phyloP scores from a whole-genome alignment of 2,329 filamentous ascomycete genomes.

The Ophiosphaerella korrae region DNA sequence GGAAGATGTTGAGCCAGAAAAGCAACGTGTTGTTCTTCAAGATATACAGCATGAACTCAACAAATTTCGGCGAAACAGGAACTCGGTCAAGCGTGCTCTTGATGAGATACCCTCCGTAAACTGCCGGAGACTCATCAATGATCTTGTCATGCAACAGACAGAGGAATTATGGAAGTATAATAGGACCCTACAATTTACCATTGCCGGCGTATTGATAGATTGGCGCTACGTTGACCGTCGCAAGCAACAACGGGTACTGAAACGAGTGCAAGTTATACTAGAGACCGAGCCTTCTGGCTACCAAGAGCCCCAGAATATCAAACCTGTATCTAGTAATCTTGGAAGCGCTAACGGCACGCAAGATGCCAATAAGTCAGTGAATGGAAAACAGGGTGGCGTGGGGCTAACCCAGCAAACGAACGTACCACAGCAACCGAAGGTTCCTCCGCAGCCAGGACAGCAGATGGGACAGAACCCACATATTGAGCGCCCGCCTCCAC shows the following conservation, averaged over 20 bases:
- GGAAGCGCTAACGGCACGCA: conserved; percentile 1
- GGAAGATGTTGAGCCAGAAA: conserved; percentile 31
- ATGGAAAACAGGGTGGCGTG: conserved; percentile 7
- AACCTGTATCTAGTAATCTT: neutral
- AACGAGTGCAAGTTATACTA: conserved; percentile 35
- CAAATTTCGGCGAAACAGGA: conserved; percentile 25
- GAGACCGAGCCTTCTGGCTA: conserved; percentile 31
- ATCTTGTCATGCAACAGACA: conserved; percentile 37
- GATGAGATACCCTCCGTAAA: conserved; percentile 33
- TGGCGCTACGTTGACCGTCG: conserved; percentile 21
- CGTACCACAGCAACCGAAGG: conserved; percentile 3
- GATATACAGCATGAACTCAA: conserved; percentile 28
- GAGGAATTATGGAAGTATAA: conserved; percentile 25
- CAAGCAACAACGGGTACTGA: conserved; percentile 15
- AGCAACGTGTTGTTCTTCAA: conserved; percentile 25
- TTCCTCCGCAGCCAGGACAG: conserved; percentile 3
- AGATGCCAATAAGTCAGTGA: conserved; percentile 10
- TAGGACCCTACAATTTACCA: conserved; percentile 29
- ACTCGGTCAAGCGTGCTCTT: conserved; percentile 24
- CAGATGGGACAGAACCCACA: conserved; percentile 7
- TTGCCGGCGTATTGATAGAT: conserved; percentile 34
- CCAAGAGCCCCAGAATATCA: conserved; percentile 9
- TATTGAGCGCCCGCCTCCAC: conserved; percentile 7
- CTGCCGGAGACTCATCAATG: conserved; percentile 29
- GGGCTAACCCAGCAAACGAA: conserved; percentile 1